phyloP scores from a whole-genome alignment of 1,139 yeast species.

The Zygoascus meyerae region DNA sequence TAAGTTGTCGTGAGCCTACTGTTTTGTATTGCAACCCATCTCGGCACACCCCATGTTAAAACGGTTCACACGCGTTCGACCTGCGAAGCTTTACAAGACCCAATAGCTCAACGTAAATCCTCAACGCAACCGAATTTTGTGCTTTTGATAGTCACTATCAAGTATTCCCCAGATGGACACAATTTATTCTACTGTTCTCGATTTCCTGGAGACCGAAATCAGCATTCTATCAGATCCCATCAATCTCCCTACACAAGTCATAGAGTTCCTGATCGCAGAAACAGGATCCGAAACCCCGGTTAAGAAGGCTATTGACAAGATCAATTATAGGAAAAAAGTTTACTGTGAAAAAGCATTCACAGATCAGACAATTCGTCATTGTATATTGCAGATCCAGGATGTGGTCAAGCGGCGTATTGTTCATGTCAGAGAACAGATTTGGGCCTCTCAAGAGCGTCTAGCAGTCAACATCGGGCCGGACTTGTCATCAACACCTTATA shows the following conservation, averaged over 20 bases:
- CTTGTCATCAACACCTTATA: constrained; percentile 7
- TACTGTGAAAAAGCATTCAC: constrained; percentile 19
- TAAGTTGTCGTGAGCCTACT: no score
- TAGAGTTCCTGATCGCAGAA: constrained; percentile 9
- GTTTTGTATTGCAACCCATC: no score
- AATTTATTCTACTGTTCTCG: constrained; percentile 12
- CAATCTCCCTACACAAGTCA: constrained; percentile 10
- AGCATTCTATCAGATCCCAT: constrained; percentile 15
- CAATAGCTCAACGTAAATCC: no score
- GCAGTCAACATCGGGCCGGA: constrained; percentile 8
- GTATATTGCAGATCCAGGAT: constrained; percentile 18
- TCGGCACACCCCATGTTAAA: no score
- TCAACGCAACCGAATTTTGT: no score
- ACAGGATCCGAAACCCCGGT: constrained; percentile 7
- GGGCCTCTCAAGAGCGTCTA: constrained; percentile 1
- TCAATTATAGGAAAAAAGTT: constrained; percentile 15
- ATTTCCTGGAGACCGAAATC: constrained; percentile 20
- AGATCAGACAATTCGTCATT: constrained; percentile 21
- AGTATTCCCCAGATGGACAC: constrained; percentile 1
- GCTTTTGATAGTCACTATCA: no score
- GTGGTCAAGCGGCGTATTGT: constrained; percentile 1
- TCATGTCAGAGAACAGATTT: constrained; percentile 1
- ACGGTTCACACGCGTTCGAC: no score
- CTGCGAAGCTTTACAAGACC: no score
- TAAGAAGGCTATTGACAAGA: constrained; percentile 16